Base-by-base conservation (phyloP, 164 flowering plant species). In the Cinnamomum chago region DNA sequence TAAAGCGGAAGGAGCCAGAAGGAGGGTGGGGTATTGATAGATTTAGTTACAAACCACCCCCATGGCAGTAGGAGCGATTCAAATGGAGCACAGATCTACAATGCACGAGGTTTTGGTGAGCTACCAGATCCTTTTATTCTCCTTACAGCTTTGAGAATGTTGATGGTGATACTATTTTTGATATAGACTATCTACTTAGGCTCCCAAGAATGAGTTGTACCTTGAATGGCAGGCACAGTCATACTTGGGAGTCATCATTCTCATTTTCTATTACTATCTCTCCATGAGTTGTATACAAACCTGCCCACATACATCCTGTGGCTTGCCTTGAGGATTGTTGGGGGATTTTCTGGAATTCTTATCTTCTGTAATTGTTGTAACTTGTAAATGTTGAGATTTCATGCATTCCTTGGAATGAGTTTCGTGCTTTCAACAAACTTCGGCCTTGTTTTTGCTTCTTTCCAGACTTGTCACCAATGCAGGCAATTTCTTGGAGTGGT, bases 21-120 rank as follows among this genome's bases (percentile, higher is more conserved):
- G 87, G 88, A 23, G 89, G 90, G 35, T 87, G 92, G 89, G 88
- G 86, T 71, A 2, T 73, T n/a, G 84, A 86, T 71, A 84, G 83
- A 70, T 73, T 77, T 64, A 76, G 79, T 68, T 83, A 75, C 80
- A 88, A 82, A 74, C 92, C 85, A 50, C 65, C 88, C 2, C 86
- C 95, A 52, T 89, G 90, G 90, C 89, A 84, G 66, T 89, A 88
- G 78, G 65, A 73, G 67, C 25, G 65, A 30, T 50, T 47, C 18
- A 24, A n/a, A 68, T 17, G 71, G 72, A 68, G 47, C 47, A 7
- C 47, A 55, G n/a, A 20, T 66, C 12, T 23, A 69, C 50, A 24
- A 74, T 58, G 65, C 50, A 35, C 30, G 70, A 58, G 65, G 76
- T 40, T 68, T 35, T 79, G 79, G 86, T 83, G 73, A 77, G 82